Conservation (phyloP, 441 rosid species). For the Gossypium gossypioides region DNA sequence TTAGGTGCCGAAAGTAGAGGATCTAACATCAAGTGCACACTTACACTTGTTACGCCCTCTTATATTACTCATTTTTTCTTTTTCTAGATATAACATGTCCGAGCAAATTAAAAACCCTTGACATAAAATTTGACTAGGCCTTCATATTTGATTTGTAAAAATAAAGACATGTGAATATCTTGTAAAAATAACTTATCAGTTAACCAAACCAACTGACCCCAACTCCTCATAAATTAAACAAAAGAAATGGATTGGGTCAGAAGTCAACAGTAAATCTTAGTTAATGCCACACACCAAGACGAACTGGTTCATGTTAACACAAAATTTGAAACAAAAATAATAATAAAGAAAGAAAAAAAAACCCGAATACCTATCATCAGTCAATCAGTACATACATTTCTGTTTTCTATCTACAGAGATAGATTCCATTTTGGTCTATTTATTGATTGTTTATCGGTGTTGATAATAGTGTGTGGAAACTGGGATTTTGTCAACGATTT, state of each 20-base stretch:
- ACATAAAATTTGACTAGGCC: not conserved
- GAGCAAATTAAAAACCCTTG: not conserved
- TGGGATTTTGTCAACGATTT: conserved; percentile 58
- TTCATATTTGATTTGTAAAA: not conserved
- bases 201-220: not conserved
- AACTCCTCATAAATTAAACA: too few species aligned
- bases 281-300: conserved; percentile 1
- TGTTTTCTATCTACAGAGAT: conserved; percentile 12
- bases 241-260: not conserved
- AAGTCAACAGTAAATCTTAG: conserved; percentile 13
- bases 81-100: too few species aligned
- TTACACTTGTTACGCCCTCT: conserved; percentile 6
- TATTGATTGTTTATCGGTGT: conserved; percentile 17
- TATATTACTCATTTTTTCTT: not conserved
- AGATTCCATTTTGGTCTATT: not conserved
- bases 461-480: conserved; percentile 22
- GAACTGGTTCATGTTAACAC: not conserved
- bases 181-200: not conserved
- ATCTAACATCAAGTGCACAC: conserved; percentile 10
- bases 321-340: conserved; percentile 1
- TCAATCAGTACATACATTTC: conserved; percentile 25
- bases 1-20: conserved; percentile 18
- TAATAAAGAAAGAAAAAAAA: not conserved
- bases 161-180: not conserved
- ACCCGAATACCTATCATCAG: conserved; percentile 3